Evolutionary conservation across 176 grass and related monocot genomes (phyloP), one percentile per base, ranked within the genome.

Genomic region (Juncus effusus): DNA sequence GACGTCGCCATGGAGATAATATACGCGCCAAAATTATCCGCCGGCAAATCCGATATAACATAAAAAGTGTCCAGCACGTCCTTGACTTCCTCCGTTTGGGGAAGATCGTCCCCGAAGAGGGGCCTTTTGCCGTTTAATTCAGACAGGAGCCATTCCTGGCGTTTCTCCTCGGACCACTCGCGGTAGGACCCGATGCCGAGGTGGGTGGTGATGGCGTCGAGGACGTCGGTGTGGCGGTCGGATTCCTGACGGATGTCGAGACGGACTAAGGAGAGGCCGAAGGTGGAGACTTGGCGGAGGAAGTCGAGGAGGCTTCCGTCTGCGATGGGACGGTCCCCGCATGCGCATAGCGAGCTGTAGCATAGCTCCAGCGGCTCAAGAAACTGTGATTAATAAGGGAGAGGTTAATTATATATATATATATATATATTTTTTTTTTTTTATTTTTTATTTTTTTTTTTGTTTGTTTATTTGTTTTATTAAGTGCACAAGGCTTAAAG

Each of bases 181-280:
- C 74, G 87, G 73, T 91, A 96, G 35, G 91, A 96, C 53, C 87
- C 91, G 9, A 96, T 85, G 57, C 76, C 79, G 0, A 96, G 79
- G 72, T 85, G 82, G 16, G 70, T 65, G 59, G 91, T 96, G 61
- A 96, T 88, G 56, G 65, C 84, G 80, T 96, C 87, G 53, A 96
- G 79, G 67, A 88, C 84, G 73, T 91, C 87, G 51, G 87, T 96
- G 60, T 96, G 91, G 9, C 87, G 74, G 41, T 96, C 87, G 67
- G 91, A 96, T 72, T 96, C 91, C 76, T 96, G 91, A 54, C 91
- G 86, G 74, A 91, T 96, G 78, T 96, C 91, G 78, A 96, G 91
- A 72, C 79, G 90, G 36, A 96, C 91, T 62, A 96, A 79, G 53
- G 87, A 88, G 42, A 96, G 79, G 45, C 91, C 87, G 76, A 96